Evolutionary conservation across 2,329 filamentous ascomycete genomes (phyloP).

Genomic region (Ilyonectria destructans): DNA sequence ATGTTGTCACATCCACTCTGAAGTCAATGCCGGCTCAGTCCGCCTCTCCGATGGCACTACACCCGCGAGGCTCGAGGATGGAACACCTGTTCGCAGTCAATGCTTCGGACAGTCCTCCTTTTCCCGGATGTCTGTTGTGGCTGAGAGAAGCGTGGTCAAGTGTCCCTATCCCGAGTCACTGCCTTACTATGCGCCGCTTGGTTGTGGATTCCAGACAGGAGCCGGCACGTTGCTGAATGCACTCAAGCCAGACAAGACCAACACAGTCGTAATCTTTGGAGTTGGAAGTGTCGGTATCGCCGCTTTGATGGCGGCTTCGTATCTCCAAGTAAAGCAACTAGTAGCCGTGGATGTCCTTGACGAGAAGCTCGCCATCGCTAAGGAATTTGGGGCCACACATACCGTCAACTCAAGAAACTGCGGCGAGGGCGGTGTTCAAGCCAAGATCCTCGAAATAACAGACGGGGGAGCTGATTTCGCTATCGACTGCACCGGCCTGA

Average conservation of each 20-base stretch:
- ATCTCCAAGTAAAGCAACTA: conserved; percentile 19
- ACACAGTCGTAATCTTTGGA: conserved; percentile 28
- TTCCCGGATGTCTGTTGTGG: conserved; percentile 26
- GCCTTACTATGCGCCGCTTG: conserved; percentile 27
- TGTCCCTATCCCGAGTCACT: conserved; percentile 31
- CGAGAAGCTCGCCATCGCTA: conserved; percentile 13
- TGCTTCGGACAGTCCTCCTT: conserved; percentile 35
- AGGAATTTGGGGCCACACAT: conserved; percentile 23
- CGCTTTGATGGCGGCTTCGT: conserved; percentile 28
- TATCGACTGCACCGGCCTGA: conserved; percentile 28
- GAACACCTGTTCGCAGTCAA: conserved; percentile 26
- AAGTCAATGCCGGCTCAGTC: conserved; percentile 29
- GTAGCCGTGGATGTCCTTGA: conserved; percentile 20
- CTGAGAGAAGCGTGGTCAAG: conserved; percentile 32
- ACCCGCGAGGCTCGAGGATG: conserved; percentile 24
- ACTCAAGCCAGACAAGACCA: conserved; percentile 23
- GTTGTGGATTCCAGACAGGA: conserved; percentile 34
- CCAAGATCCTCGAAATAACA: not conserved
- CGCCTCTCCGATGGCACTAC: conserved; percentile 30
- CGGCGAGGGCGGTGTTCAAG: not conserved
- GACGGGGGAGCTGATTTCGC: conserved; percentile 25
- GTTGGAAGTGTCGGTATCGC: conserved; percentile 32
- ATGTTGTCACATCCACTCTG: conserved; percentile 30
- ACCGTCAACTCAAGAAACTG: not conserved
- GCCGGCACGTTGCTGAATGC: conserved; percentile 31